A percentile compares a stretch with the other conserved stretches of the same genome.
Conservation (phyloP, 352 stramenopile species). For the Globisporangium splendens region DNA sequence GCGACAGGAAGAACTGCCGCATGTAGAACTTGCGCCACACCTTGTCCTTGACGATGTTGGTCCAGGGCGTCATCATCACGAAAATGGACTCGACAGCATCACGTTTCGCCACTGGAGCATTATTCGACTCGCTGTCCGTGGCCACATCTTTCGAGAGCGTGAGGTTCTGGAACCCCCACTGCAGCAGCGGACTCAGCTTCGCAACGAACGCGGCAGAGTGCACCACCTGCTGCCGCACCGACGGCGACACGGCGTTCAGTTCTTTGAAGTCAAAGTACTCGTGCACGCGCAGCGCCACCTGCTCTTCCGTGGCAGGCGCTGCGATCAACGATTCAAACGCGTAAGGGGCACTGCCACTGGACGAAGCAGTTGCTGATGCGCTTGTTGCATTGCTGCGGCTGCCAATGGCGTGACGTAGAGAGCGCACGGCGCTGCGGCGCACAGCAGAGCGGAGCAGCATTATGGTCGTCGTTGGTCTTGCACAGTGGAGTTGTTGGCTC, state of each 20-base stretch:
- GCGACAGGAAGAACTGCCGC: slow-evolving; percentile 57
- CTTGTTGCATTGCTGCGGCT: neutral
- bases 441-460: neutral
- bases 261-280: slow-evolving; percentile 30
- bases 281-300: slow-evolving; percentile 26
- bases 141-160: slow-evolving; percentile 5
- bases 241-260: slow-evolving; percentile 14
- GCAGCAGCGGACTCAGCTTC: slow-evolving; percentile 31
- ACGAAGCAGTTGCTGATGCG: neutral
- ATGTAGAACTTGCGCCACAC: slow-evolving; percentile 61
- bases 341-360: neutral
- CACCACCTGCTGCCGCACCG: slow-evolving; percentile 25
- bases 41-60: slow-evolving; percentile 39
- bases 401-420: neutral
- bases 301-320: slow-evolving; percentile 11
- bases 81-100: slow-evolving; percentile 25
- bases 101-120: neutral
- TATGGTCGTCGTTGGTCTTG: neutral
- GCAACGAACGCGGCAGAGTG: slow-evolving; percentile 26
- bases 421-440: neutral
- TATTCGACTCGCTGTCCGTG: neutral
- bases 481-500: neutral
- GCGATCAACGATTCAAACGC: slow-evolving; percentile 24
- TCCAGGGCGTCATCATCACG: slow-evolving; percentile 37
- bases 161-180: slow-evolving; percentile 32